phyloP scores from a whole-genome alignment of 208 protist genomes.

The Acanthamoeba culbertsoni region DNA sequence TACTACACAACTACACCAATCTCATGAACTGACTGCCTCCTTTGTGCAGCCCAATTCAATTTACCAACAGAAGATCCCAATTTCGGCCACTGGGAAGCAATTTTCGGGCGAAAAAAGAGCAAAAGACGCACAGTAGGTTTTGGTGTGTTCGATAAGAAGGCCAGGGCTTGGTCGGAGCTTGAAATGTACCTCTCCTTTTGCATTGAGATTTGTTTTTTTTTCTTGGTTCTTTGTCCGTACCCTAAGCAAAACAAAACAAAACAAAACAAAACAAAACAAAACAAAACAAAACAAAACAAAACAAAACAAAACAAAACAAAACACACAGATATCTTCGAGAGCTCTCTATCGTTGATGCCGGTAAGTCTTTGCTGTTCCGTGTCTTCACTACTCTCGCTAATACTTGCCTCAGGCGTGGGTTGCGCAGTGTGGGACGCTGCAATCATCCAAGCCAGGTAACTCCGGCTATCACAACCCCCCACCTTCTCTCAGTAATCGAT shows the following conservation, averaged over 20 bases:
- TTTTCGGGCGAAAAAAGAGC: slow-evolving; percentile 66
- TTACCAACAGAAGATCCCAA: slow-evolving; percentile 52
- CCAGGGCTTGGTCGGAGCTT: slow-evolving; percentile 12
- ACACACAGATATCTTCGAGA: slow-evolving; percentile 68
- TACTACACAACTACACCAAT: too few species aligned
- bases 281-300: too few species aligned
- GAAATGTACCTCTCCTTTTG: slow-evolving; percentile 54
- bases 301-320: too few species aligned
- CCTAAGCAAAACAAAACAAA: too few species aligned
- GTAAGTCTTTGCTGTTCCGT: background rate
- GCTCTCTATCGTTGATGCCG: slow-evolving; percentile 73
- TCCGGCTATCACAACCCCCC: background rate
- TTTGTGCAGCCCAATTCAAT: background rate
- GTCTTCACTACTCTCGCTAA: background rate
- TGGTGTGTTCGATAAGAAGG: slow-evolving; percentile 72
- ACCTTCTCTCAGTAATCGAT: background rate
- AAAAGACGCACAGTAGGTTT: slow-evolving; percentile 74
- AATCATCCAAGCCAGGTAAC: slow-evolving; percentile 68
- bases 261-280: too few species aligned
- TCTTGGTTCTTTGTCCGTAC: background rate
- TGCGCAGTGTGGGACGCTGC: slow-evolving; percentile 79
- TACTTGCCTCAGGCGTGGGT: slow-evolving; percentile 31
- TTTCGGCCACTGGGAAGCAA: slow-evolving; percentile 70
- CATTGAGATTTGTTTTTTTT: background rate
- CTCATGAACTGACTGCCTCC: background rate